phyloP scores from a whole-genome alignment of 1,139 yeast genomes.

The Sugiyamaella xylanicola region DNA sequence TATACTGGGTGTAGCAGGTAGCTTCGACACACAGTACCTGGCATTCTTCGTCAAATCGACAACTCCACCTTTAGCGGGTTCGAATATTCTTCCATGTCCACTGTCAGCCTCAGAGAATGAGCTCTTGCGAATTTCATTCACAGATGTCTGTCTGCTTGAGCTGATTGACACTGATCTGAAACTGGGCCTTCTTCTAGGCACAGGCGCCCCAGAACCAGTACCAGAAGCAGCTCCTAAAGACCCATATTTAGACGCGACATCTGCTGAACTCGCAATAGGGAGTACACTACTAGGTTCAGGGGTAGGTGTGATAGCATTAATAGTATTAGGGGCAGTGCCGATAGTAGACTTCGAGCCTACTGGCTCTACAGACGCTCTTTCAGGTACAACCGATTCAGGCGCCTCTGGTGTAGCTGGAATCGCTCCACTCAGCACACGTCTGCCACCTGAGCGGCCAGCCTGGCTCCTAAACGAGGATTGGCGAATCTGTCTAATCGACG shows the following conservation, averaged over 20 bases:
- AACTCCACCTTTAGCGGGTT: conserved; percentile 35
- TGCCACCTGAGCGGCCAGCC: conserved; percentile 12
- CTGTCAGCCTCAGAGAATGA: neutral
- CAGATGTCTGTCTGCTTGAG: neutral
- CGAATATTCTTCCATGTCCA: neutral
- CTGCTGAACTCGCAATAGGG: too few species aligned
- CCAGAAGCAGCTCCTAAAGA: neutral
- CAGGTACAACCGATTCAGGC: neutral
- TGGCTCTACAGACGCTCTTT: neutral
- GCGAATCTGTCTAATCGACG: conserved; percentile 24
- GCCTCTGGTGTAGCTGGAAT: neutral
- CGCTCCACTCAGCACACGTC: neutral
- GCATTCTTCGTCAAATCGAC: conserved; percentile 62
- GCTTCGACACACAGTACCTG: conserved; percentile 59
- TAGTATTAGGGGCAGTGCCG: neutral
- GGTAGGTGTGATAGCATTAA: too few species aligned
- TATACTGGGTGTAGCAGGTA: conserved; percentile 60
- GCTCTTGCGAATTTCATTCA: neutral
- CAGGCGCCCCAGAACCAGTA: neutral
- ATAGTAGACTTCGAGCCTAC: neutral
- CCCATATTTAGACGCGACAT: neutral
- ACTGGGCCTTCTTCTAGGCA: neutral
- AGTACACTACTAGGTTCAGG: too few species aligned
- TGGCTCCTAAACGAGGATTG: conserved; percentile 25
- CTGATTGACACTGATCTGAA: conserved; percentile 2